Evolutionary conservation across 2,329 filamentous ascomycete genomes (phyloP).

Genomic region (Phyllosticta paracitricarpa): DNA sequence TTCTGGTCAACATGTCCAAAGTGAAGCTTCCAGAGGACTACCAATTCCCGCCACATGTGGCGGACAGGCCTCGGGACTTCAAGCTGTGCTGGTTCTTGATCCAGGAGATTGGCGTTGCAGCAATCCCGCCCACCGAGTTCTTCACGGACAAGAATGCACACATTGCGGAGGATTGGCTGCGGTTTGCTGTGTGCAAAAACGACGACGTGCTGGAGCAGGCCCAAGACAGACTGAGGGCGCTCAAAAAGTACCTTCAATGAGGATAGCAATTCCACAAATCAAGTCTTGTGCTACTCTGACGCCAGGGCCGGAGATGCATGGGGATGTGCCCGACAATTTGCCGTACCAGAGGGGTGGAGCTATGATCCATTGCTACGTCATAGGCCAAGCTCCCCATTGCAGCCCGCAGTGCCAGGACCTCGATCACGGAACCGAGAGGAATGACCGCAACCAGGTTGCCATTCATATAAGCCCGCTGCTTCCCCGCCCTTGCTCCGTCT

Average conservation of each 20-base stretch:
- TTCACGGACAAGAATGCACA: constrained; percentile 78
- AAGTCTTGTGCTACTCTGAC: background rate
- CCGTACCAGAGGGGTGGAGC: constrained; percentile 1
- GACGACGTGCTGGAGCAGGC: constrained; percentile 58
- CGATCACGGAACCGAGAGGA: constrained; percentile 42
- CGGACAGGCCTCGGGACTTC: constrained; percentile 79
- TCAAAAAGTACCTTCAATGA: constrained; percentile 21
- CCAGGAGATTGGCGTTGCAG: constrained; percentile 88
- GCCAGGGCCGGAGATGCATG: background rate
- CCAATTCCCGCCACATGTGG: constrained; percentile 81
- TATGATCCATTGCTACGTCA: constrained; percentile 9
- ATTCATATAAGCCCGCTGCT: background rate
- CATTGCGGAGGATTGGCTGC: constrained; percentile 83
- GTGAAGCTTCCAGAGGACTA: constrained; percentile 78
- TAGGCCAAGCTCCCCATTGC: constrained; percentile 1
- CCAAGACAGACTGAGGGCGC: constrained; percentile 38
- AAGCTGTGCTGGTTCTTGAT: constrained; percentile 95
- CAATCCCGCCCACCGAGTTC: constrained; percentile 94
- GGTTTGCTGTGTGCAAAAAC: constrained; percentile 94
- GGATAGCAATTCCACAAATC: background rate
- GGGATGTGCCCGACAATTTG: background rate
- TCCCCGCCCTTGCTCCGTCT: background rate
- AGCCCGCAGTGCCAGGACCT: constrained; percentile 34
- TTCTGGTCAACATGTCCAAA: constrained; percentile 85
- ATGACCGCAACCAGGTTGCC: constrained; percentile 14